Base-by-base conservation (phyloP, 805 yeast genomes). In the Ogataea siamensis region DNA sequence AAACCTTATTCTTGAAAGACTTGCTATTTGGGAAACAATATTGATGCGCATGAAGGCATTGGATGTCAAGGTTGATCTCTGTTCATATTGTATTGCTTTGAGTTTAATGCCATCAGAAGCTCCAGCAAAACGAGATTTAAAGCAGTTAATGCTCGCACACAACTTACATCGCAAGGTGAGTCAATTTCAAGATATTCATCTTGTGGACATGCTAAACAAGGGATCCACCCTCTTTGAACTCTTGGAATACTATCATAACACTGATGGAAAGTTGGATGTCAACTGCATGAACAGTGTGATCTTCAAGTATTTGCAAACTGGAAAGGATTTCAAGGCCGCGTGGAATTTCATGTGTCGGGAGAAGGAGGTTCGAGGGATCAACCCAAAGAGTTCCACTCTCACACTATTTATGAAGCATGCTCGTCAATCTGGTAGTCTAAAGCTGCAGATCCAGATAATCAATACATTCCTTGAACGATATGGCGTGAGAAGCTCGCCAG, bases 231-330 rank as follows among this genome's bases (percentile, higher is more conserved):
- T 40, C 2, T 40, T 43, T 10, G 24, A 43, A 9, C 34, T 58
- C 31, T 17, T 33, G 14, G 38, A 38, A n/a, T 46, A 40, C 19
- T 52, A 39, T 32, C 22, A 43, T 7, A 19, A 17, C 5, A 32
- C 28, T 17, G 32, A 31, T n/a, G 31, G 33, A 16, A 30, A 33
- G 7, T 30, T 48, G 11, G 53, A 52, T 23, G 43, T 29, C 13
- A 50, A 44, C 11, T 49, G 55, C 14, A 46, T 58, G 44, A 51
- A 52, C 29, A 41, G 47, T 2, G 38, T 58, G 2, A 34, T 59
- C n/a, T 48, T 21, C 30, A 44, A 43, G 21, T 47, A 41, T 20
- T 27, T 47, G 15, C 14, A 28, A 5, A 7, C 27, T 4, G 37
- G 34, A 3, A 25, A 39, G 7, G 39, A 47, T 6, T 45, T 53